Base-by-base conservation (phyloP, 176 grass and related monocot species). In the Avena atlantica region DNA sequence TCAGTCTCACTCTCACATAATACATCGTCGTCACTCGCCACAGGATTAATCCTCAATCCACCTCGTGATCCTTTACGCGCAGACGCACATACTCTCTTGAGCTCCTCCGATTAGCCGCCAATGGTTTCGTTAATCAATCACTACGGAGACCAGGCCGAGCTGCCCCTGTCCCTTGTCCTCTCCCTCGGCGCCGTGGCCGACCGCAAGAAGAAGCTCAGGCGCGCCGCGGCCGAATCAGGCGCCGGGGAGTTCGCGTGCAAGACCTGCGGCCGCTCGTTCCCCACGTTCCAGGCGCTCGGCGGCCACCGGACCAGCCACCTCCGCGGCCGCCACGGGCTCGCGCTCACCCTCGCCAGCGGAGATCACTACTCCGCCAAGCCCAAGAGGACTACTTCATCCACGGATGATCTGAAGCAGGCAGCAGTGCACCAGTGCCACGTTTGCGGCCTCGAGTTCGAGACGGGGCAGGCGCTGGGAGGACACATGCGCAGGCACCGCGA, bases 401-500 rank as follows among this genome's bases (percentile, higher is more conserved):
- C 9, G 0, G 58, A 21, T 1, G 4, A 20, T 1, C 58, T 29
- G 53, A 7, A 27, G 20, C 8, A 25, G 45, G n/a, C 59, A 0
- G 59, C n/a, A 4, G 45, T 0, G 5, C 89, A 95, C 75, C 81
- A 93, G 53, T 95, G 93, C 87, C 40, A 86, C 70, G 74, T 95
- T 74, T 93, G 93, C 74, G 91, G 91, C 10, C 63, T 87, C 0
- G 84, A 79, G 0, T 95, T 95, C 87, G 76, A 88, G 80, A 85
- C 78, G 63, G 93, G 89, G 0, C 93, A 95, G 89, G 93, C 93
- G 73, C 64, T 95, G 0, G 93, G 93, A 0, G 93, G 93, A 0
- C 93, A 95, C 89, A 95, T 95, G 93, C 17, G 93, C 42, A 44
- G 91, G 47, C 93, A 95, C 78, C 80, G 85, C 15, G 88, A 87